Evolutionary conservation across 192 early-diverging fungal genomes (phyloP).

Genomic region (Nowakowskiella sp.): DNA sequence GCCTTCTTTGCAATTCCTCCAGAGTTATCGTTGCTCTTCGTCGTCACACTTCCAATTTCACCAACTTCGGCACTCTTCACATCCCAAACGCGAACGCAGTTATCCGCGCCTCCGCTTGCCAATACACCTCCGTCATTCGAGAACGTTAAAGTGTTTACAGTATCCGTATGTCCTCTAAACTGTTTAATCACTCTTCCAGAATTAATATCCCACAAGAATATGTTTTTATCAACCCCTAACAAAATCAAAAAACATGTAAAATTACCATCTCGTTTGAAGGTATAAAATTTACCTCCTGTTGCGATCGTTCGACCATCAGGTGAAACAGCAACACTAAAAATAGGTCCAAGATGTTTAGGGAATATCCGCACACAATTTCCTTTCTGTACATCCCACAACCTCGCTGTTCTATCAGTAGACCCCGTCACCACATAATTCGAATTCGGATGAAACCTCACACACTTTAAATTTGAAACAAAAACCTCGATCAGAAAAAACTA

Average conservation of each 20-base stretch:
- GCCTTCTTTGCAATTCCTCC: slow-evolving; percentile 5
- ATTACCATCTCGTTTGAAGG: slow-evolving; percentile 11
- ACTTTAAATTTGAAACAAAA: slow-evolving; percentile 39
- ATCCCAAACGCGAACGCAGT: slow-evolving; percentile 87
- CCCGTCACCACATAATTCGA: slow-evolving; percentile 90
- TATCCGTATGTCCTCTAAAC: slow-evolving; percentile 75
- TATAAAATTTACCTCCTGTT: slow-evolving; percentile 55
- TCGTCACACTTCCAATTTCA: slow-evolving; percentile 17
- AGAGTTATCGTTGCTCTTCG: slow-evolving; percentile 1
- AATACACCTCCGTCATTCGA: slow-evolving; percentile 71
- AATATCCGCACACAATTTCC: slow-evolving; percentile 87
- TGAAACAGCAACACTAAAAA: slow-evolving; percentile 80
- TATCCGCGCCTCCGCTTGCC: slow-evolving; percentile 78
- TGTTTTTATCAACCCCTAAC: slow-evolving; percentile 64
- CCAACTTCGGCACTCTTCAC: slow-evolving; percentile 50
- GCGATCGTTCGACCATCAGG: slow-evolving; percentile 88
- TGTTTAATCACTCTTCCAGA: slow-evolving; percentile 74
- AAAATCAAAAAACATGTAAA: neutral
- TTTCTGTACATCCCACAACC: slow-evolving; percentile 90
- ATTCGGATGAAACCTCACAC: slow-evolving; percentile 94
- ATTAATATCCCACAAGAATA: slow-evolving; percentile 89
- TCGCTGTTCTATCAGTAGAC: slow-evolving; percentile 75
- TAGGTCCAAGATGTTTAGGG: slow-evolving; percentile 73
- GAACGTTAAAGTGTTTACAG: slow-evolving; percentile 80
- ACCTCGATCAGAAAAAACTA: slow-evolving; percentile 1